Base-by-base conservation (phyloP, 768 basidiomycete genomes). In the Pholiota molesta region DNA sequence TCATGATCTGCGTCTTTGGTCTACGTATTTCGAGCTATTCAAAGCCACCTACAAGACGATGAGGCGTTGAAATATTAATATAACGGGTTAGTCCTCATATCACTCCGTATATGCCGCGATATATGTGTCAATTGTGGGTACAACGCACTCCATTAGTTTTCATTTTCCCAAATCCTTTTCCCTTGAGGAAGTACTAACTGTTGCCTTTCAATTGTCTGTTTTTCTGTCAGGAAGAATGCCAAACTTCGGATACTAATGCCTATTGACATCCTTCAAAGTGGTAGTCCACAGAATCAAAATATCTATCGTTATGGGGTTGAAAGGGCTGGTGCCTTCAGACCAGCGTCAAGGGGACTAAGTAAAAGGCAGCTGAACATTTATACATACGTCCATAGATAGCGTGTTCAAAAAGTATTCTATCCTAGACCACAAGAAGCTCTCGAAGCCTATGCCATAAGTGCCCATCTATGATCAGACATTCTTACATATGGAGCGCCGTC, bases 71-170 rank as follows among this genome's bases (percentile, higher is more conserved):
- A 26, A 26, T 26, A 26, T 4, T 26, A 47, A 53, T 44, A 31
- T 13, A 44, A 57, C 2, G 74, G 82, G 58, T 64, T 85, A 84
- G 31, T 83, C 77, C 58, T 83, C 84, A 8, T 5, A 49, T 26
- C 47, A 19, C 23, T 49, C 47, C 47, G 47, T 49, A 49, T 49
- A 49, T 49, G 13, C 47, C 47, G 47, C 47, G 19, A 49, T 23
- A 37, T 11, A 26, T 11, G 45, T 23, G 19, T 47, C 45, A 47
- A 23, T 49, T 49, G 47, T 23, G 47, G 47, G 23, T 26, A 26
- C 23, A 26, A 6, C 13, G 47, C 23, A 26, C 47, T 21, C 47
- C 23, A 26, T 49, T 49, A 49, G 47, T 9, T 49, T 21, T 49
- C 0, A 9, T 19, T 21, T 49, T 26, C 23, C 21, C 35, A 37